Evolutionary conservation across 2,329 filamentous ascomycete species (phyloP), one percentile per base, ranked within the genome.

Genomic region (Westerdykella aurantiaca): DNA sequence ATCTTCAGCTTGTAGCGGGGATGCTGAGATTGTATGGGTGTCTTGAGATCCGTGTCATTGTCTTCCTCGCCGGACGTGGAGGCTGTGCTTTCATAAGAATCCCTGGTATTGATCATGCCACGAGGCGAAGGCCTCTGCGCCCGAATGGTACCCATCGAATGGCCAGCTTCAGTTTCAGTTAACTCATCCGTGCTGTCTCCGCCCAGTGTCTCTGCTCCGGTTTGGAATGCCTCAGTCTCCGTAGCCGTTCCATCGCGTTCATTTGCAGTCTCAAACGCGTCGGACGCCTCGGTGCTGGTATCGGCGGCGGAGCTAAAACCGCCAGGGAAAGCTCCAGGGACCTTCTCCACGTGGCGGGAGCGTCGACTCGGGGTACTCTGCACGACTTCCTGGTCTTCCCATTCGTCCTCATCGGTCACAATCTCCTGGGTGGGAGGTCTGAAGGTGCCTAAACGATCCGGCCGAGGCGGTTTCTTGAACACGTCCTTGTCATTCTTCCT

Each of bases 221-320:
- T 96, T 64, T 95, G 86, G 79, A 97, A 97, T 50, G 88, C 88
- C 55, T 97, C 91, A 10, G 89, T 95, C 69, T 95, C 90, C 0
- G 88, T 95, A 11, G 75, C 79, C 6, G 72, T 77, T 43, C 60
- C 67, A 23, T 79, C 79, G 22, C 82, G 81, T 67, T 96, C 91
- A 58, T 94, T 87, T 18, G 83, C 83, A 35, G 83, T 86, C 62
- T 86, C 82, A 48, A 86, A 86, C 34, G 74, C 76, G 62, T 82
- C 80, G 22, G 73, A 74, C 34, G 69, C 71, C 60, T 95, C 89
- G 2, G 76, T 72, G 47, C 61, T 62, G 9, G 58, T 61, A 37
- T 66, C 63, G 12, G 59, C 59, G 41, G 60, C 57, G 33, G 64
- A 68, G 39, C 52, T 63, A 47, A 63, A 62, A 17, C 61, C 63